These are phyloP conservation scores for Murraya koenigii DNA, from an alignment of 345 rosid species.

Conservation along the genomic window DNA sequence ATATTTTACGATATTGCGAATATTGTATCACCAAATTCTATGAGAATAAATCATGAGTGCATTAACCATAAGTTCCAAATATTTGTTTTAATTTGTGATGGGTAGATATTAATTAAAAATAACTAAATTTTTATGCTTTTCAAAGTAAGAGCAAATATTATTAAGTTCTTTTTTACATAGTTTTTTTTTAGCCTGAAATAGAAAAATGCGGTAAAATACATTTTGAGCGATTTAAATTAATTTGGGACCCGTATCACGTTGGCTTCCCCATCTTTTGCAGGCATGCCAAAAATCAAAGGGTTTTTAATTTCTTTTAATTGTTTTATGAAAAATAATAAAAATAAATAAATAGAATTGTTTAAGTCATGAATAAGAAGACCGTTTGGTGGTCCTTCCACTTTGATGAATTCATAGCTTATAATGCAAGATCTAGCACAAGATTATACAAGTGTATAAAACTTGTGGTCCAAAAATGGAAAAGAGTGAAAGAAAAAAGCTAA, in stretches of 20 bases:
- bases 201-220: background rate
- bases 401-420: background rate
- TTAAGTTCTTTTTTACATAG: too few species aligned
- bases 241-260: background rate
- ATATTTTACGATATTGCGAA: too few species aligned
- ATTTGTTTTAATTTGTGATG: too few species aligned
- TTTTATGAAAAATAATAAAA: background rate
- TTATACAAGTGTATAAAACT: background rate
- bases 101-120: too few species aligned
- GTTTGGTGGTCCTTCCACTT: background rate
- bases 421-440: background rate
- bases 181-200: too few species aligned
- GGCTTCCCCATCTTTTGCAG: background rate
- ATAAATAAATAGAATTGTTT: background rate
- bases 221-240: background rate
- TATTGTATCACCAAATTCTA: too few species aligned
- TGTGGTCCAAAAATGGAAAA: background rate
- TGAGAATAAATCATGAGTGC: too few species aligned
- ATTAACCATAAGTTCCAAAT: too few species aligned
- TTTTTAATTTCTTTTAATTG: background rate
- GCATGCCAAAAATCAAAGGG: background rate
- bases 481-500: too few species aligned
- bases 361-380: background rate
- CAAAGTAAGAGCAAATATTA: too few species aligned
- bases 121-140: too few species aligned